Conservation (phyloP, 108 stramenopile species). For the Epipyxis sp. region DNA sequence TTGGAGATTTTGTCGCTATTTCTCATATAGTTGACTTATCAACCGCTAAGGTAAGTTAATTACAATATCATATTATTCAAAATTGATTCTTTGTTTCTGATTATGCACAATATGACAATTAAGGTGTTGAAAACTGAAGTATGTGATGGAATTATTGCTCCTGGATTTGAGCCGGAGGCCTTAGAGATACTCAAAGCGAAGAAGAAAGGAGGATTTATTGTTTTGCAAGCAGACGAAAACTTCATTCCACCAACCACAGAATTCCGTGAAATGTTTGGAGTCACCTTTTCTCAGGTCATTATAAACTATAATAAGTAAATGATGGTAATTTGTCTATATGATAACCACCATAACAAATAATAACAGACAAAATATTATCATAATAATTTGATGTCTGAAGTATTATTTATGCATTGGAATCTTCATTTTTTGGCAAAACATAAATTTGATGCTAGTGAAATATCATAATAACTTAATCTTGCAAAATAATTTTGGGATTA, state of each 20-base stretch:
- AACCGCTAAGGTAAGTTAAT: slow-evolving; percentile 84
- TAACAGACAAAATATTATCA: too few relatives aligned
- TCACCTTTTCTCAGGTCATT: slow-evolving; percentile 92
- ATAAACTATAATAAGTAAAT: too few relatives aligned
- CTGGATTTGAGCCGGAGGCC: slow-evolving; percentile 90
- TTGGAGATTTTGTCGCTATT: slow-evolving; percentile 93
- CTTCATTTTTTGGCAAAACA: too few relatives aligned
- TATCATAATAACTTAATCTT: too few relatives aligned
- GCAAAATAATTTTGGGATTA: too few relatives aligned
- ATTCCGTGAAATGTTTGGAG: slow-evolving; percentile 96
- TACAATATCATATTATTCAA: too few relatives aligned
- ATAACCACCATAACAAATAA: too few relatives aligned
- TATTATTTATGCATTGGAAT: too few relatives aligned
- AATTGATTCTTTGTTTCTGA: slow-evolving; percentile 75
- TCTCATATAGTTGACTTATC: slow-evolving; percentile 91
- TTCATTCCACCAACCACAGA: slow-evolving; percentile 77
- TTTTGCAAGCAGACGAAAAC: slow-evolving; percentile 77
- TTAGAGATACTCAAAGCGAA: slow-evolving; percentile 87
- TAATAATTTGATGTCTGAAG: too few relatives aligned
- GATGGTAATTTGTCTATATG: too few relatives aligned
- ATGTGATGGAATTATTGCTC: slow-evolving; percentile 97
- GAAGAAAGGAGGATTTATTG: slow-evolving; percentile 96
- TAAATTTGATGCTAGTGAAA: too few relatives aligned
- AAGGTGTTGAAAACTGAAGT: not conserved
- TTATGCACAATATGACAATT: too few relatives aligned